Conservation (phyloP, 345 rosid genomes). For the Corymbia maculata region DNA sequence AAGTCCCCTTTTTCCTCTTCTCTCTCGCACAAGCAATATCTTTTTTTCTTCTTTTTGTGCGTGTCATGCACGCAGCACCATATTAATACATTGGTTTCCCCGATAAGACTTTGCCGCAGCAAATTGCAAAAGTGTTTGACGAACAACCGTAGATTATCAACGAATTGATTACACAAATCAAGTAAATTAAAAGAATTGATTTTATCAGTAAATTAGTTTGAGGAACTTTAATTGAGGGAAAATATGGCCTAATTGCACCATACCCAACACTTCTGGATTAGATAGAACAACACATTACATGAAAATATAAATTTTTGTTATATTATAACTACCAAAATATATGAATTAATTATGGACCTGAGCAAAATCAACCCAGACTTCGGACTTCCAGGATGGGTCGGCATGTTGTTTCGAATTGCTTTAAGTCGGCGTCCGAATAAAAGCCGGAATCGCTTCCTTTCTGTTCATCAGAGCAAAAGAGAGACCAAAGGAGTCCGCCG, state of each 20-base stretch:
- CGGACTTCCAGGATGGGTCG: neutral
- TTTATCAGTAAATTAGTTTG: neutral
- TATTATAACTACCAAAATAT: too few species aligned
- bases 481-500: neutral
- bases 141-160: neutral
- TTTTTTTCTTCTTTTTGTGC: fast-evolving
- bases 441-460: neutral
- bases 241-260: neutral
- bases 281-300: neutral
- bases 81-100: fast-evolving
- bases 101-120: neutral
- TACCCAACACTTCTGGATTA: neutral
- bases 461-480: neutral
- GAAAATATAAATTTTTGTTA: too few species aligned
- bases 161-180: neutral
- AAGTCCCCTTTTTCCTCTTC: neutral
- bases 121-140: neutral
- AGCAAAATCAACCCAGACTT: too few species aligned
- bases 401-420: neutral
- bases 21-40: neutral
- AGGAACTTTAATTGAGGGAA: neutral
- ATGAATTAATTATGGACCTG: too few species aligned
- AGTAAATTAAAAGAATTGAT: neutral
- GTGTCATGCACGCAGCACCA: neutral
- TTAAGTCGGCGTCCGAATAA: neutral